Evolutionary conservation across 257 asterid species (phyloP), one percentile per base, ranked within the genome.

Genomic region (Ilex asprella): DNA sequence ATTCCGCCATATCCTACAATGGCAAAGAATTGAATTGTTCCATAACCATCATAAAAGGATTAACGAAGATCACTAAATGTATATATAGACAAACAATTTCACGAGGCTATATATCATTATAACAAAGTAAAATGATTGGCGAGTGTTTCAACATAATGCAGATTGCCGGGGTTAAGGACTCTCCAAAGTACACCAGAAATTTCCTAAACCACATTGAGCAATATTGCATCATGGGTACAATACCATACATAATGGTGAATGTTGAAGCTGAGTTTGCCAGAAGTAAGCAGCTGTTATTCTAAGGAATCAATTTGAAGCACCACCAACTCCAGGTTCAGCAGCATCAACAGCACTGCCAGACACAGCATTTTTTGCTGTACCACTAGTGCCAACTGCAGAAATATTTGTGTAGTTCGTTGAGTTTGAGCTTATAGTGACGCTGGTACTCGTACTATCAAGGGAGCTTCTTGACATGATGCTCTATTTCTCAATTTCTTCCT

Each of bases 311-410:
- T 86, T 87, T 60, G 99, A 88, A 56, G 85, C 97, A 59, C 99
- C 99, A 73, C 99, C 99, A 73, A 92, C 92, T 71, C 85, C 97
- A 65, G 95, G 78, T 73, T 92, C 99, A 56, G 93, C 77, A 52
- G 86, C 72, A 75, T 92, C 97, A 76, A 74, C 70, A 47, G 66
- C 75, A 58, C 79, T 78, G 3, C 51, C 56, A 58, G 78, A 73
- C 60, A 72, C 62, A 57, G 75, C 60, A 67, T 47, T 76, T 71
- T 59, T 77, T 11, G 78, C 73, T 31, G 84, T 70, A 59, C 70
- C 67, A 60, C 74, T 84, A 15, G 70, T 56, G 27, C 93, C 94
- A 35, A 73, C 54, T 29, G 73, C 73, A 64, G 86, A 70, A 60
- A 69, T 56, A 56, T 76, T 88, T 55, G 87, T 81, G 68, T 78